Evolutionary conservation across 2,329 filamentous ascomycete genomes (phyloP).

Genomic region (Lasiodiplodia gonubiensis): DNA sequence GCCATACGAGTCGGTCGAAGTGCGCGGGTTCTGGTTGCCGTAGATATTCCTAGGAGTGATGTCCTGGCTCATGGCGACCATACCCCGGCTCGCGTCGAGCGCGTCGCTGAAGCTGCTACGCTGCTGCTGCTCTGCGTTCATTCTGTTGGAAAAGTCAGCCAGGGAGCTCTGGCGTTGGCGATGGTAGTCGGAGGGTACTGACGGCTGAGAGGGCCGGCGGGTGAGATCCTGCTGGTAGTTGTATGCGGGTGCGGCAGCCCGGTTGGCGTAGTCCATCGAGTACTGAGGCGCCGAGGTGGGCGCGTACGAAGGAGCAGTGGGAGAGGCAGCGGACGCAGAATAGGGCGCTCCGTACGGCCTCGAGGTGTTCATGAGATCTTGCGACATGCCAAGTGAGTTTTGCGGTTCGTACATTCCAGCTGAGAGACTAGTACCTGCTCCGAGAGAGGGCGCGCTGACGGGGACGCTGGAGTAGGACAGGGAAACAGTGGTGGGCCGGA

Average conservation of each 20-base stretch:
- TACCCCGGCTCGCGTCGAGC: constrained; percentile 89
- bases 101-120: constrained; percentile 81
- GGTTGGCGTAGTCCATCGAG: constrained; percentile 69
- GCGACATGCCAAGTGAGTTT: constrained; percentile 72
- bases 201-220: constrained; percentile 84
- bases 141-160: constrained; percentile 67
- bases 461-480: constrained; percentile 78
- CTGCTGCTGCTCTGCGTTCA: constrained; percentile 63
- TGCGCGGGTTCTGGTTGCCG: constrained; percentile 67
- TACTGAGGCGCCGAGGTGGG: constrained; percentile 75
- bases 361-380: constrained; percentile 76
- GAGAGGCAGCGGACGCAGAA: constrained; percentile 67
- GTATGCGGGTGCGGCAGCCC: constrained; percentile 57
- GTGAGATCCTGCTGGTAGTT: constrained; percentile 61
- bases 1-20: constrained; percentile 84
- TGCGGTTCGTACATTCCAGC: constrained; percentile 65
- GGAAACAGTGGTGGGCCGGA: constrained; percentile 65
- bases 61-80: constrained; percentile 95
- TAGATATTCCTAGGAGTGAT: constrained; percentile 88
- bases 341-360: constrained; percentile 74
- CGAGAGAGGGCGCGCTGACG: constrained; percentile 71
- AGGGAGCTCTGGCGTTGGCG: constrained; percentile 64
- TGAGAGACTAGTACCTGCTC: constrained; percentile 69
- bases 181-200: constrained; percentile 64
- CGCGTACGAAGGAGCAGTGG: constrained; percentile 69